phyloP scores from a whole-genome alignment of 768 basidiomycete species.

The Ramaria sp. region DNA sequence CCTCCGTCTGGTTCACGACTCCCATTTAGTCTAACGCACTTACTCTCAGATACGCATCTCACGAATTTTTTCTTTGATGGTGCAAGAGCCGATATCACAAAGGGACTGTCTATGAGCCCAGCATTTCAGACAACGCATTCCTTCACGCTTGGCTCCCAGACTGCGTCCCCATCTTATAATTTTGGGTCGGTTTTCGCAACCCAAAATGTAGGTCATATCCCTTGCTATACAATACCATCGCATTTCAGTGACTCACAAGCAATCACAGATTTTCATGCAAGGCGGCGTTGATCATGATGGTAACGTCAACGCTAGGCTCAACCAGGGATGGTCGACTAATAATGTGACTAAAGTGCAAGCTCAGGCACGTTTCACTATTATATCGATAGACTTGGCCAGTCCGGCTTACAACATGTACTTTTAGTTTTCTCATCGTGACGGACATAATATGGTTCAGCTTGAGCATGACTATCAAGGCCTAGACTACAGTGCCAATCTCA shows the following conservation, averaged over 20 bases:
- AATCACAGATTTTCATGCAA: slow-evolving; percentile 75
- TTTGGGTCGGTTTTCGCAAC: slow-evolving; percentile 91
- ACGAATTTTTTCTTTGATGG: slow-evolving; percentile 97
- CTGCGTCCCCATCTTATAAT: slow-evolving; percentile 80
- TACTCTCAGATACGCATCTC: slow-evolving; percentile 65
- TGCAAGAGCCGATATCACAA: slow-evolving; percentile 90
- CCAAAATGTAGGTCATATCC: slow-evolving; percentile 45
- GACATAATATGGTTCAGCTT: slow-evolving; percentile 85
- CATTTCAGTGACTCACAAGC: slow-evolving; percentile 10
- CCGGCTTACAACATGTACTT: slow-evolving; percentile 15
- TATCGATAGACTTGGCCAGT: background rate
- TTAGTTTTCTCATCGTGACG: slow-evolving; percentile 64
- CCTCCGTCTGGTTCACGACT: background rate
- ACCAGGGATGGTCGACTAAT: slow-evolving; percentile 74
- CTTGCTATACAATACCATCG: background rate
- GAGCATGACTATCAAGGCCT: slow-evolving; percentile 90
- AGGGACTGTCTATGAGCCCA: slow-evolving; percentile 86
- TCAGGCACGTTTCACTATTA: slow-evolving; percentile 43
- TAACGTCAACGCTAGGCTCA: slow-evolving; percentile 76
- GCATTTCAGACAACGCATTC: slow-evolving; percentile 97
- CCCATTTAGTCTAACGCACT: slow-evolving; percentile 5
- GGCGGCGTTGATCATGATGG: slow-evolving; percentile 93
- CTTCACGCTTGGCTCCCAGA: slow-evolving; percentile 82
- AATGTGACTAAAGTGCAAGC: slow-evolving; percentile 80
- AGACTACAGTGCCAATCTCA: slow-evolving; percentile 79